Base-by-base conservation (phyloP, 202 grass and related monocot genomes). In the Carex arenaria region DNA sequence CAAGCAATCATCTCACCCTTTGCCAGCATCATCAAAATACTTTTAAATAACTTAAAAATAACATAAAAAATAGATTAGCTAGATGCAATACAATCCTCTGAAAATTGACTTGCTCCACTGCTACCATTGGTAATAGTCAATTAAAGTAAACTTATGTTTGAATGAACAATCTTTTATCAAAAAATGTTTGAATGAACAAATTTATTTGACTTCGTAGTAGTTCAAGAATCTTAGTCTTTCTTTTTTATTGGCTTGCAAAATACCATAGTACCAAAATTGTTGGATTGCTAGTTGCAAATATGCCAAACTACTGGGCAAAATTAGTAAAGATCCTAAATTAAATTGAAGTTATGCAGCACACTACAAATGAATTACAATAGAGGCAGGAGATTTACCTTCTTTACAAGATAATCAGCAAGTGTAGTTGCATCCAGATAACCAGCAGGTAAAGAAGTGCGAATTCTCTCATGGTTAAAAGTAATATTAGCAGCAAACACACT, bases 361-460 rank as follows among this genome's bases (percentile, higher is more conserved):
- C 73, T 59, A 55, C 14, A 55, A 59, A 59, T 78, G 51, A 78
- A 78, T n/a, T 19, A 78, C 14, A 78, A 78, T 59, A 30, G 34
- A 60, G 30, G 73, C 53, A 30, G 32, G 15, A 18, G 18, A 45
- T 79, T 80, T 92, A 98, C 95, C 92, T 95, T 98, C 80, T 98
- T 95, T 63, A 98, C 95, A 66, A 98, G 95, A 90, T 98, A 98
- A 95, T 98, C 95, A 3, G 93, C 95, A 73, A 98, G 88, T n/a
- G 95, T 98, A 19, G 95, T 98, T 67, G 95, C 95, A 85, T 98
- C 95, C 55, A 98, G 86, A 89, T 98, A 89, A 32, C 95, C 95
- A 70, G 95, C 91, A 49, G 95, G 95, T 3, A 98, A 68, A 45
- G 86, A 90, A 61, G 86, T 89, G 82, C 86, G 61, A 84, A 98